phyloP scores from a whole-genome alignment of 2,329 filamentous ascomycete genomes.

The Fusarium palustre region DNA sequence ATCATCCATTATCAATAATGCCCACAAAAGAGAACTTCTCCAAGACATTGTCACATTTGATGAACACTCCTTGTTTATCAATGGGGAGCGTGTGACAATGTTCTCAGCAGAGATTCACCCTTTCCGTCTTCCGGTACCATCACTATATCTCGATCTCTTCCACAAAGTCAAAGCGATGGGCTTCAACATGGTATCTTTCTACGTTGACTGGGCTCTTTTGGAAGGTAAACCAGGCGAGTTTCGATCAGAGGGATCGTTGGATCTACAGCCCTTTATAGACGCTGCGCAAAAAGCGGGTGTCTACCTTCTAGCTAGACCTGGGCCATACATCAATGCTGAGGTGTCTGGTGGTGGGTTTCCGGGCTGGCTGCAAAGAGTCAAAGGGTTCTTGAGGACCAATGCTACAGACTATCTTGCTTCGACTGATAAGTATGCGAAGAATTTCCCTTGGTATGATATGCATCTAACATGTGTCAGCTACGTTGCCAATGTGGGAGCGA shows the following conservation, averaged over 20 bases:
- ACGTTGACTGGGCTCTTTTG: constrained; percentile 80
- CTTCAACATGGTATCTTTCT: constrained; percentile 84
- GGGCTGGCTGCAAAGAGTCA: constrained; percentile 80
- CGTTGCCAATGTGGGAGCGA: constrained; percentile 68
- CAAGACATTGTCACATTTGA: constrained; percentile 73
- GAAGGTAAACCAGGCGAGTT: constrained; percentile 80
- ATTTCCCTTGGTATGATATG: accelerated
- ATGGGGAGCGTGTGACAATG: constrained; percentile 76
- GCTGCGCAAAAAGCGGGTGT: constrained; percentile 79
- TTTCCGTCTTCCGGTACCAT: constrained; percentile 63
- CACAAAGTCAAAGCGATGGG: constrained; percentile 86
- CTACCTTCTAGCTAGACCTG: constrained; percentile 78
- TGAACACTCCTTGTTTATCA: constrained; percentile 75
- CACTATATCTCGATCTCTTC: constrained; percentile 75
- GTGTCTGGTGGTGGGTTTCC: constrained; percentile 81
- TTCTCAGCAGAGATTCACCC: constrained; percentile 82
- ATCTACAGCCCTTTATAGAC: constrained; percentile 79
- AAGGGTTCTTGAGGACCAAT: constrained; percentile 71
- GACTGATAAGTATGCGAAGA: constrained; percentile 68
- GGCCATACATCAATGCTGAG: constrained; percentile 85
- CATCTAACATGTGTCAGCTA: constrained; percentile 49
- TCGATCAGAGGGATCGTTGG: constrained; percentile 77
- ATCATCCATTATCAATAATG: constrained; percentile 40
- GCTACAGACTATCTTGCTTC: constrained; percentile 72
- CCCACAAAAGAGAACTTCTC: constrained; percentile 43